These are phyloP conservation scores for Solanum etuberosum DNA, from an alignment of 257 asterid genomes.

Conservation along the genomic window DNA sequence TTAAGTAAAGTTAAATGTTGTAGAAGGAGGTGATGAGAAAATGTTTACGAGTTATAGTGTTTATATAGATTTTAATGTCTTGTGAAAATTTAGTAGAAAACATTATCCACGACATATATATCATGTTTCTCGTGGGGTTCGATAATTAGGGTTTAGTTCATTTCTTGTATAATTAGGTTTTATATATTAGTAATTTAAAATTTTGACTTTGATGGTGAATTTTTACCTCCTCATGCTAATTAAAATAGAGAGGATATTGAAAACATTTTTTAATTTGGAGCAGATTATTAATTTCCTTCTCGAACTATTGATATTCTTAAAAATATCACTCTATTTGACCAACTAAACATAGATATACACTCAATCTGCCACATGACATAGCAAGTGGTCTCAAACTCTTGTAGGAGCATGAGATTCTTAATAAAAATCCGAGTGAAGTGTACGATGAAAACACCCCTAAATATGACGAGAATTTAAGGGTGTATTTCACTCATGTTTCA, in stretches of 20 bases:
- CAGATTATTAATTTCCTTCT: accelerated
- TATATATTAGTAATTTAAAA: background rate
- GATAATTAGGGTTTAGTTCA: background rate
- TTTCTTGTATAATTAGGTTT: background rate
- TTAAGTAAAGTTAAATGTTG: background rate
- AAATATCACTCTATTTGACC: too few relatives aligned
- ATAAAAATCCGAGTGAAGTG: too few relatives aligned
- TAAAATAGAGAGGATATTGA: background rate
- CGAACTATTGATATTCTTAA: too few relatives aligned
- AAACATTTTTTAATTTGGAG: too few relatives aligned
- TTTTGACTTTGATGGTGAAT: background rate
- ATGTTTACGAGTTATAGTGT: background rate
- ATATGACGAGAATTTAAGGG: too few relatives aligned
- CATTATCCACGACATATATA: background rate
- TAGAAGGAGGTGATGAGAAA: background rate
- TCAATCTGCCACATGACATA: too few relatives aligned
- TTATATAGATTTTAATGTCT: background rate
- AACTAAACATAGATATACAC: too few relatives aligned
- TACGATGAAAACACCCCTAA: too few relatives aligned
- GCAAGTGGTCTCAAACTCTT: too few relatives aligned
- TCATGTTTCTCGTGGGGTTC: background rate
- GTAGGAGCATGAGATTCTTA: too few relatives aligned
- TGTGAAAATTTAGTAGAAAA: background rate
- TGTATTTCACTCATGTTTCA: too few relatives aligned
- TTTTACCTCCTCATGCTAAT: background rate